phyloP scores from a whole-genome alignment of 2,329 filamentous ascomycete genomes.

The Beauveria australis region DNA sequence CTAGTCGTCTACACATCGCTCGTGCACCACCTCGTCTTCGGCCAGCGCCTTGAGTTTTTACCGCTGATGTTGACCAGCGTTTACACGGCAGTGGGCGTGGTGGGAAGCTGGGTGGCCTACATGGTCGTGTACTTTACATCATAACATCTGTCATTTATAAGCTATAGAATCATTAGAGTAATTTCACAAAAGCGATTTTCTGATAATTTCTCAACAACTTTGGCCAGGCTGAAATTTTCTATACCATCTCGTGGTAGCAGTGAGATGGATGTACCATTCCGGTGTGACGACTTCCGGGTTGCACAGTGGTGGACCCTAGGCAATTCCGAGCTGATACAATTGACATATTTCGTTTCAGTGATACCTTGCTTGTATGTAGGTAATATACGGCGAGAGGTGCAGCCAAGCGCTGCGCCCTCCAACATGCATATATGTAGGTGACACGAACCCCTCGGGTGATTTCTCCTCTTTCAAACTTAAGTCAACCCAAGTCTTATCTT shows the following conservation, averaged over 20 bases:
- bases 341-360: too few relatives aligned
- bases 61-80: conserved; percentile 96
- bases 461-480: background rate
- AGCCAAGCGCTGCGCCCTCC: too few relatives aligned
- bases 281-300: too few relatives aligned
- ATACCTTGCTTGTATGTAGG: too few relatives aligned
- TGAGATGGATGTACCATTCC: background rate
- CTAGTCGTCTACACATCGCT: conserved; percentile 83
- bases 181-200: background rate
- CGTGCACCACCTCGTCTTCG: conserved; percentile 76
- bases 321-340: too few relatives aligned
- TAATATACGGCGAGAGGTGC: too few relatives aligned
- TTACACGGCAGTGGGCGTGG: conserved; percentile 88
- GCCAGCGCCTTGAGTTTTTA: conserved; percentile 75
- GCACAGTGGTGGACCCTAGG: too few relatives aligned
- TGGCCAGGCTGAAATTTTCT: background rate
- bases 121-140: conserved; percentile 79
- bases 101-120: conserved; percentile 92
- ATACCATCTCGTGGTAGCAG: background rate
- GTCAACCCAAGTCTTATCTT: background rate
- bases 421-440: too few relatives aligned
- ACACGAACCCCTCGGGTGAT: background rate
- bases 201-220: background rate
- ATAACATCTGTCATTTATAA: conserved; percentile 18
- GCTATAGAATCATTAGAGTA: conserved; percentile 2